Evolutionary conservation across 2,329 filamentous ascomycete species (phyloP), one percentile per base, ranked within the genome.

Genomic region (Hypoxylon sp.): DNA sequence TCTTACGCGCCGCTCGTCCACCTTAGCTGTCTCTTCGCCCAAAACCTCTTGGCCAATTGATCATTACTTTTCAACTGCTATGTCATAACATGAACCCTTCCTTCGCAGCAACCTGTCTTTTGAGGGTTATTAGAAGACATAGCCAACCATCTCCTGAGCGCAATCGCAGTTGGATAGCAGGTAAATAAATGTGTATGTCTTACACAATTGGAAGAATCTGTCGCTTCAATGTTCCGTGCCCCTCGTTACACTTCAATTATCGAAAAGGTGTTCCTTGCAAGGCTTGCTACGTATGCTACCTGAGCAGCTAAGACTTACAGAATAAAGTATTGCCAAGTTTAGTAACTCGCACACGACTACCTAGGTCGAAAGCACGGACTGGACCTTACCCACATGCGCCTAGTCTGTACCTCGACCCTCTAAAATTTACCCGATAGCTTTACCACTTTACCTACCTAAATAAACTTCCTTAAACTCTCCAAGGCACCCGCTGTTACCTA

Each of bases 341-440:
- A 67, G 55, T 52, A 61, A 46, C 54, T 56, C 52, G 40, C 57
- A 22, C 48, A 48, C 52, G n/a, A n/a, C n/a, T n/a, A n/a, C n/a
- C n/a, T n/a, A n/a, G n/a, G n/a, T n/a, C n/a, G n/a, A n/a, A 32
- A 32, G 64, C 65, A 68, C 62, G 63, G 62, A 56, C 44, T n/a
- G n/a, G 28, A 44, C 60, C 48, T 55, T 42, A 33, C 16, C 2
- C 8, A 30, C 40, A n/a, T n/a, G n/a, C n/a, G n/a, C 50, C 45
- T 51, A 32, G 16, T 36, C 28, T 24, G 44, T 54, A 61, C 36
- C 8, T 54, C 16, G 22, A 26, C 24, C 24, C 24, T 40, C 16
- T 40, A 40, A 40, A 40, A 40, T 40, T 40, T 40, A 40, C 36
- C 36, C 33, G 18, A 24, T 54, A 45, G 33, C 42, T 53, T 32